Evolutionary conservation across 192 early-diverging fungal genomes (phyloP).

Genomic region (Umbelopsis isabellina): DNA sequence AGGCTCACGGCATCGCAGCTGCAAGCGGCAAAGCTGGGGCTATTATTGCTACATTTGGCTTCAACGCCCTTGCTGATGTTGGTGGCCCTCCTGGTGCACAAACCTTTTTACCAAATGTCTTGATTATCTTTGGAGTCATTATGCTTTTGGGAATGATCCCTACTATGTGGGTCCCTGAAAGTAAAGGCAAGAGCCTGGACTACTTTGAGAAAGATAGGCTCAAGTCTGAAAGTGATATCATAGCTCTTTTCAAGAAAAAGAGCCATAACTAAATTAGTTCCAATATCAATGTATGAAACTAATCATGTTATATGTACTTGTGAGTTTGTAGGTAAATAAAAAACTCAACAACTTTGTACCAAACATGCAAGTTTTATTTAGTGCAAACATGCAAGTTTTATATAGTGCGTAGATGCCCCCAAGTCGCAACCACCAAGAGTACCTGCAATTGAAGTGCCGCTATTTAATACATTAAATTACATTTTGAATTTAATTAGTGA

Average conservation of each 20-base stretch:
- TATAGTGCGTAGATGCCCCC: too few relatives aligned
- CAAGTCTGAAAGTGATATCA: background rate
- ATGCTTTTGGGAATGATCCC: constrained; percentile 28
- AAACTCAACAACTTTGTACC: background rate
- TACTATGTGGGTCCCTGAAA: constrained; percentile 26
- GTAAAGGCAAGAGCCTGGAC: constrained; percentile 25
- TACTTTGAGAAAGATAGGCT: constrained; percentile 22
- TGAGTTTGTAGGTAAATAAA: too few relatives aligned
- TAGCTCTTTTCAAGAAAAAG: background rate
- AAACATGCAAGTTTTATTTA: too few relatives aligned
- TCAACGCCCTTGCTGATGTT: constrained; percentile 55
- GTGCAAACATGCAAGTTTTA: too few relatives aligned
- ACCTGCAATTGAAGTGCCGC: background rate
- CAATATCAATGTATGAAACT: too few relatives aligned
- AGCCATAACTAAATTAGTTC: too few relatives aligned
- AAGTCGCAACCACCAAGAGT: too few relatives aligned
- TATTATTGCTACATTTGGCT: constrained; percentile 66
- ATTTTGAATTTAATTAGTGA: background rate
- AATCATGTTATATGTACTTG: too few relatives aligned
- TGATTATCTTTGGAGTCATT: constrained; percentile 69
- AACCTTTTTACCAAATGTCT: constrained; percentile 53
- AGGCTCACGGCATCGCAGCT: constrained; percentile 81
- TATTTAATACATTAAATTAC: background rate
- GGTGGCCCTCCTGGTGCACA: constrained; percentile 44
- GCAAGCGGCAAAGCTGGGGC: constrained; percentile 76